Conservation (phyloP, 2,329 filamentous ascomycete species). For the Exophiala xenobiotica region DNA sequence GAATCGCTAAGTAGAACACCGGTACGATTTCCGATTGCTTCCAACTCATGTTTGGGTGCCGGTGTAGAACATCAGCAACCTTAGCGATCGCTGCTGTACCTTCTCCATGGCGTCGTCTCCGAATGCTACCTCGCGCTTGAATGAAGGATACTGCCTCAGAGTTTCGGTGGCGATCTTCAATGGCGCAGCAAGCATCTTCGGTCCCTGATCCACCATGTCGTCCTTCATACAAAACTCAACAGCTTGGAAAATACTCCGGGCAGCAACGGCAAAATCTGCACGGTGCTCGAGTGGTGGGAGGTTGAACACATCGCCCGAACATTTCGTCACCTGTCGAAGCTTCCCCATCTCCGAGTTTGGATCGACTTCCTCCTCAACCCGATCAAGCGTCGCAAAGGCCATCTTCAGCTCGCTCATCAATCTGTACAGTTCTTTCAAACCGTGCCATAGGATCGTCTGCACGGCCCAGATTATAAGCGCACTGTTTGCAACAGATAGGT, state of each 20-base stretch:
- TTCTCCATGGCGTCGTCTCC: slow-evolving; percentile 13
- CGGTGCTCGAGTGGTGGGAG: slow-evolving; percentile 33
- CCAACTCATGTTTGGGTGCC: not conserved
- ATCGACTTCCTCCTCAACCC: not conserved
- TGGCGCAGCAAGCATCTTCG: slow-evolving; percentile 28
- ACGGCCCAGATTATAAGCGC: slow-evolving; percentile 38
- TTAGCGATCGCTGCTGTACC: slow-evolving; percentile 16
- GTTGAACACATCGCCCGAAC: slow-evolving; percentile 12
- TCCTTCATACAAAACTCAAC: slow-evolving; percentile 37
- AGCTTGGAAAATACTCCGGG: slow-evolving; percentile 38
- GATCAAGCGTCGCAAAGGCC: not conserved
- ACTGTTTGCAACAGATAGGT: slow-evolving; percentile 32
- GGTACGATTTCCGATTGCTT: no score
- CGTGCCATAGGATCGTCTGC: slow-evolving; percentile 37
- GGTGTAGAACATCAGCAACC: slow-evolving; percentile 14
- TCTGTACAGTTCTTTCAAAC: slow-evolving; percentile 35
- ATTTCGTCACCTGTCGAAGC: slow-evolving; percentile 4
- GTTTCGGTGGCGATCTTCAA: slow-evolving; percentile 32
- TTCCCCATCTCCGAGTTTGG: slow-evolving; percentile 2
- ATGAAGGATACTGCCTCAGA: slow-evolving; percentile 12
- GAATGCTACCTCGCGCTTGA: slow-evolving; percentile 17
- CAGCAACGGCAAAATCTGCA: slow-evolving; percentile 30
- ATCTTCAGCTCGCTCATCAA: slow-evolving; percentile 27
- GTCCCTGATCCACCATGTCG: slow-evolving; percentile 24
- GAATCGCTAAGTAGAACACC: no score